Percentiles rank a stretch among this genome's conserved stretches.
These are phyloP conservation scores for Colletotrichum cuscutae DNA, from an alignment of 2,329 filamentous ascomycete genomes.

Conservation along the genomic window DNA sequence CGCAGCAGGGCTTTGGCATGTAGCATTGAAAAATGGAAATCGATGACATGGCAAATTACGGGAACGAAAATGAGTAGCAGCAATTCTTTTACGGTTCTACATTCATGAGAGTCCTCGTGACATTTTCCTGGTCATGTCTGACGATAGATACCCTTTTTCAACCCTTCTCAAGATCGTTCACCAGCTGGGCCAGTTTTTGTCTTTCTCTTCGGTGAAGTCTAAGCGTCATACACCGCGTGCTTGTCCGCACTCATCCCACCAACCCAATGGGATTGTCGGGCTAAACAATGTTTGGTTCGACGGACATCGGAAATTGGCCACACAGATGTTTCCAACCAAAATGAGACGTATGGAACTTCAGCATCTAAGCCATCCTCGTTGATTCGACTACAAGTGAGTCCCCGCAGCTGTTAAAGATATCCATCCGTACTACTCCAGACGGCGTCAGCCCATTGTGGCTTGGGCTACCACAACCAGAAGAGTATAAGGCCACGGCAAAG, in stretches of 20 bases:
- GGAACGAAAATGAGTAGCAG: conserved; percentile 37
- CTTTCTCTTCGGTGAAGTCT: background rate
- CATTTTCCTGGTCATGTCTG: background rate
- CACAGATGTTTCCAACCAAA: background rate
- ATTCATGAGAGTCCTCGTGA: background rate
- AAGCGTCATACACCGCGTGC: background rate
- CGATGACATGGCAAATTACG: conserved; percentile 38
- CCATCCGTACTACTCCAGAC: background rate
- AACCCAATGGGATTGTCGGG: background rate
- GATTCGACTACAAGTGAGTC: background rate
- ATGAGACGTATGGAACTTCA: too few species aligned
- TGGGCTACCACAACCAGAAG: background rate
- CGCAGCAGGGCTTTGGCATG: conserved; percentile 65
- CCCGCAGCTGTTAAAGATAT: background rate
- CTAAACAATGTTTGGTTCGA: background rate
- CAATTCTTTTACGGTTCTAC: conserved; percentile 32
- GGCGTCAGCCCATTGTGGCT: background rate
- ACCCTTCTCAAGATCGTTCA: background rate
- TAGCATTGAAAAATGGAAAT: conserved; percentile 67
- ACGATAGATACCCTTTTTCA: background rate
- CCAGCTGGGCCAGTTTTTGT: background rate
- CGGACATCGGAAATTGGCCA: too few species aligned
- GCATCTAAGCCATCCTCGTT: background rate
- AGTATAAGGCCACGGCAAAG: too few species aligned
- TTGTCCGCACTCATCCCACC: background rate